Base-by-base conservation (phyloP, 768 basidiomycete genomes). In the Tylopilus felleus region DNA sequence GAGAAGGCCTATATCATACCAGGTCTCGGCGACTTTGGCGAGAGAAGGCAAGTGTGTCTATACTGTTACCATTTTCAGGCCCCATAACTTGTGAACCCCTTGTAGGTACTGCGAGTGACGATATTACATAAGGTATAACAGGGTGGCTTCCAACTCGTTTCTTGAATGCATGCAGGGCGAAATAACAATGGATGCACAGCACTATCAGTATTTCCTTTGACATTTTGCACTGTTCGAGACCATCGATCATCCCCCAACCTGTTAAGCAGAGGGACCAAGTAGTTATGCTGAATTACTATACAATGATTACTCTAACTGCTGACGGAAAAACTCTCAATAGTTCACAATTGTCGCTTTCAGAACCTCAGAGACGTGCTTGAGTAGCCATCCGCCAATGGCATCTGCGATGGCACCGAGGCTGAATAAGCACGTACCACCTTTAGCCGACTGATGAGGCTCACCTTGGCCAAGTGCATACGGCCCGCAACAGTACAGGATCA, bases 1-100 rank as follows among this genome's bases (percentile, higher is more conserved):
- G 90, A 90, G 53, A 91, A 87, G 67, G 84, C 90, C 22, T 97
- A 88, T 66, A 95, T 95, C 61, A 84, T 94, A 51, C 93, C 93
- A 8, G 93, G 94, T 27, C 76, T 98, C n/a, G 94, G 94, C n/a
- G 94, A 98, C 68, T 98, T 98, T 68, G 94, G 94, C 48, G 94
- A 96, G 68, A 75, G 91, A 66, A 85, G 91, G 89, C 87, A 62
- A 57, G 72, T 14, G 4, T 36, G 25, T 19, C 39, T 19, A 4
- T 8, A n/a, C 10, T 19, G n/a, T 8, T 19, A 9, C n/a, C 36
- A 38, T 38, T 38, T 19, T 19, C 36, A 8, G 19, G 19, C 47
- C 0, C 16, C 23, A 4, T 47, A 22, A 45, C 27, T 43, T 19
- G 45, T 36, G 29, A 29, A 40, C 8, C 17, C 22, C 14, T n/a